These are phyloP conservation scores for Pestalotiopsis sp. DNA, from an alignment of 2,329 filamentous ascomycete species.

Conservation along the genomic window DNA sequence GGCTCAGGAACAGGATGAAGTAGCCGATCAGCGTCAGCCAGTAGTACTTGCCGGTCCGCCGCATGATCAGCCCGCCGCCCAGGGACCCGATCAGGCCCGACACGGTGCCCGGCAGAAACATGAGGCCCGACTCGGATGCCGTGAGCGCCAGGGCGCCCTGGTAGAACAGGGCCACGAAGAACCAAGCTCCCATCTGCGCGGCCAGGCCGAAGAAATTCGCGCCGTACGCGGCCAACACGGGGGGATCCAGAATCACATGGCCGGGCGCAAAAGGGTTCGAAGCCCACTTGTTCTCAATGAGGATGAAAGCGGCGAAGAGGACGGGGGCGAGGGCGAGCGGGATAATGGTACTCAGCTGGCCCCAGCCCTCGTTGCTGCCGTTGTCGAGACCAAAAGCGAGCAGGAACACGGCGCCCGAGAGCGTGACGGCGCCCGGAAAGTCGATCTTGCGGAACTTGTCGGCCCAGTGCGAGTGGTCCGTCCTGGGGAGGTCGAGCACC, in stretches of 20 bases:
- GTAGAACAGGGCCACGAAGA: slow-evolving; percentile 79
- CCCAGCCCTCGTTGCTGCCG: slow-evolving; percentile 75
- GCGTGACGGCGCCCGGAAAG: slow-evolving; percentile 70
- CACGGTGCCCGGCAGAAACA: slow-evolving; percentile 69
- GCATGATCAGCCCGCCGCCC: slow-evolving; percentile 68
- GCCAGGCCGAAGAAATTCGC: slow-evolving; percentile 74
- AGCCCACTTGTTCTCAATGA: slow-evolving; percentile 70
- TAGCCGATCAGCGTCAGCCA: slow-evolving; percentile 66
- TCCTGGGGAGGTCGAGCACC: slow-evolving; percentile 63
- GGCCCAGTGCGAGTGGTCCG: slow-evolving; percentile 64
- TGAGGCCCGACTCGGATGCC: slow-evolving; percentile 65
- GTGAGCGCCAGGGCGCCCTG: slow-evolving; percentile 70
- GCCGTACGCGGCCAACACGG: slow-evolving; percentile 68
- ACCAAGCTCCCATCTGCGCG: slow-evolving; percentile 59
- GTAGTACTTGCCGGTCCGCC: slow-evolving; percentile 72
- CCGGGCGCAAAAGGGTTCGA: slow-evolving; percentile 75
- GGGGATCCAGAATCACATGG: slow-evolving; percentile 70
- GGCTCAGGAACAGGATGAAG: slow-evolving; percentile 52
- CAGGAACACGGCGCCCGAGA: slow-evolving; percentile 66
- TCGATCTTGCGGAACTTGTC: slow-evolving; percentile 71
- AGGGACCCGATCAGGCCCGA: slow-evolving; percentile 67
- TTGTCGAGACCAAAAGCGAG: slow-evolving; percentile 73
- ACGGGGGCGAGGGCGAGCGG: slow-evolving; percentile 58
- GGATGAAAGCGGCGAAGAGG: slow-evolving; percentile 68
- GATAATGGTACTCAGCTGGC: slow-evolving; percentile 56